Percentiles rank a stretch among this genome's conserved stretches.
These are phyloP conservation scores for Wickerhamomyces tratensis DNA, from an alignment of 805 yeast species.

Conservation along the genomic window DNA sequence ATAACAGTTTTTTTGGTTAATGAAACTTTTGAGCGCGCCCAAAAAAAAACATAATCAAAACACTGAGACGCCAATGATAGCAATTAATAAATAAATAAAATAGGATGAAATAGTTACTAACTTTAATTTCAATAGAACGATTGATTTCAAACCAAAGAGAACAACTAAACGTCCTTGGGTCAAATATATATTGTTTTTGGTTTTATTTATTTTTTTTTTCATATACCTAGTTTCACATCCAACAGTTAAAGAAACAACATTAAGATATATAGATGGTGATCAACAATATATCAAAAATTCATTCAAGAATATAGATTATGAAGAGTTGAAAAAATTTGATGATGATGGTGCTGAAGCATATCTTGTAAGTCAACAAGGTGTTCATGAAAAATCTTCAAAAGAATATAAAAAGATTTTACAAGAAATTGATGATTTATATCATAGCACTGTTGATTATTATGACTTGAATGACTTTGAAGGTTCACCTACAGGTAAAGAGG, in stretches of 20 bases:
- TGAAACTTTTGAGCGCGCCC: too few species aligned
- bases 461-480: constrained; percentile 56
- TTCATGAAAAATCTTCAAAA: constrained; percentile 16
- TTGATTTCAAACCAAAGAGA: constrained; percentile 18
- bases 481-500: constrained; percentile 32
- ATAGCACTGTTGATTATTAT: constrained; percentile 44
- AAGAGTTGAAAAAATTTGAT: constrained; percentile 24
- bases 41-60: too few species aligned
- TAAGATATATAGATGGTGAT: background rate
- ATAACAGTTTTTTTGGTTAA: too few species aligned
- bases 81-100: background rate
- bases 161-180: background rate
- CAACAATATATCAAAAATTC: constrained; percentile 11
- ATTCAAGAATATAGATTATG: constrained; percentile 22
- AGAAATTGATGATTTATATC: constrained; percentile 29
- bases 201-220: too few species aligned
- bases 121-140: constrained; percentile 16
- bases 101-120: too few species aligned
- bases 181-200: background rate
- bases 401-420: constrained; percentile 11
- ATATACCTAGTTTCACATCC: background rate
- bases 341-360: constrained; percentile 29
- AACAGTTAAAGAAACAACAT: background rate
- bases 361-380: constrained; percentile 24
- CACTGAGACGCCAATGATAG: too few species aligned